Conservation (phyloP, 2,329 filamentous ascomycete genomes). For the Microthyrium microscopicum region DNA sequence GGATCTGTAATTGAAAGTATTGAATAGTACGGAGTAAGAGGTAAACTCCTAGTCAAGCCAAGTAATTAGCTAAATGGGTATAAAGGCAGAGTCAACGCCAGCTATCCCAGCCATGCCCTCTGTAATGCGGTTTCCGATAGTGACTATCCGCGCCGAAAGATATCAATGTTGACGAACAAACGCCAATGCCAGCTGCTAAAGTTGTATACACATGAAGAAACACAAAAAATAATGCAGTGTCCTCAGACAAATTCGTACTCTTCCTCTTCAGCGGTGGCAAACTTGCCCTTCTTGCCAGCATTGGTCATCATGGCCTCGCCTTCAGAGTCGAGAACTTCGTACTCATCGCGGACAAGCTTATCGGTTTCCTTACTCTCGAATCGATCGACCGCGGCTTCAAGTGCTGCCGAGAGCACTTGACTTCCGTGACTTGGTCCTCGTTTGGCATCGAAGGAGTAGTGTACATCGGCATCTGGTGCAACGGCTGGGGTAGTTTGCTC, state of each 20-base stretch:
- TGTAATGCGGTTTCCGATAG: no score
- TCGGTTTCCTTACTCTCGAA: slow-evolving; percentile 44
- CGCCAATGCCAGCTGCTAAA: no score
- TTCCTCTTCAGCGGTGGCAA: slow-evolving; percentile 18
- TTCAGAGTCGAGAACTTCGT: slow-evolving; percentile 33
- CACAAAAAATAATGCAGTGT: slow-evolving; percentile 8
- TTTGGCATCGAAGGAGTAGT: slow-evolving; percentile 37
- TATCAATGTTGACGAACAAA: no score
- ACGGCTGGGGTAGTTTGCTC: slow-evolving; percentile 27
- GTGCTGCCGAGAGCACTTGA: slow-evolving; percentile 39
- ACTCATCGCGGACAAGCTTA: slow-evolving; percentile 43
- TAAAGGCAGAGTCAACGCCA: no score
- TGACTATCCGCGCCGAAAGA: no score
- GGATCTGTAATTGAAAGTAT: no score
- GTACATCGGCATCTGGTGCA: slow-evolving; percentile 29
- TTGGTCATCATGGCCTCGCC: slow-evolving; percentile 22
- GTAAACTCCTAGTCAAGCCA: no score
- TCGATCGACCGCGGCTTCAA: slow-evolving; percentile 40
- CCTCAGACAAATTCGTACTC: slow-evolving; percentile 26
- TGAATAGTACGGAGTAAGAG: no score
- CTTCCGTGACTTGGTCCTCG: slow-evolving; percentile 35
- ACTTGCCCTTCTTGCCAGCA: slow-evolving; percentile 13
- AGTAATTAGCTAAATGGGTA: no score
- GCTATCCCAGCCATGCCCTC: no score
- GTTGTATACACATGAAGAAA: not conserved